Percentiles rank a stretch among this genome's conserved stretches.
Conservation (phyloP, 2,329 filamentous ascomycete species). For the Alternaria tenuissima region DNA sequence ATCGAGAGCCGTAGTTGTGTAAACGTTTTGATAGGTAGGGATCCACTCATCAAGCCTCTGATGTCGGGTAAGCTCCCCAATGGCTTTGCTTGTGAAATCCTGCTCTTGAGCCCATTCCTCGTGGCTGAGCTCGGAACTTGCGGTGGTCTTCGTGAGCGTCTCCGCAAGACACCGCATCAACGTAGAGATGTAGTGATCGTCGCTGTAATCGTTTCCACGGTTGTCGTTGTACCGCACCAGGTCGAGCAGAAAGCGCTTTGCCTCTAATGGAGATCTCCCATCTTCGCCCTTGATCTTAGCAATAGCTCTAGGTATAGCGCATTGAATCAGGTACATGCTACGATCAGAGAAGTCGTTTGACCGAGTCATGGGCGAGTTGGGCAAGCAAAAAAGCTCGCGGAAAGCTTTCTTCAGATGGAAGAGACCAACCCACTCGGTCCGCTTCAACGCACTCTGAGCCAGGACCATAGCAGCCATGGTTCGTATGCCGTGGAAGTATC, state of each 20-base stretch:
- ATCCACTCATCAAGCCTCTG: conserved; percentile 73
- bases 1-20: conserved; percentile 68
- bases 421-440: conserved; percentile 76
- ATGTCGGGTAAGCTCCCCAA: conserved; percentile 70
- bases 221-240: conserved; percentile 96
- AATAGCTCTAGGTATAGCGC: conserved; percentile 82
- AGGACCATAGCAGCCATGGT: conserved; percentile 83
- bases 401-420: conserved; percentile 87
- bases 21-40: conserved; percentile 70
- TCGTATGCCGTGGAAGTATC: conserved; percentile 94
- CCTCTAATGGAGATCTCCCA: conserved; percentile 79
- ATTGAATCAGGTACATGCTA: conserved; percentile 83
- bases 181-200: conserved; percentile 85
- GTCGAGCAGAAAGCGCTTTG: conserved; percentile 85
- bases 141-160: conserved; percentile 55
- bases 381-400: conserved; percentile 85
- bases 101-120: conserved; percentile 62
- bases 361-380: conserved; percentile 77
- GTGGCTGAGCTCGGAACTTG: conserved; percentile 49
- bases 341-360: conserved; percentile 94
- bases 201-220: conserved; percentile 85
- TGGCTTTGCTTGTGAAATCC: conserved; percentile 63
- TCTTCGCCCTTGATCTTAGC: conserved; percentile 77
- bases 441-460: conserved; percentile 70
- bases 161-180: conserved; percentile 73